Percentiles rank a stretch among this genome's conserved stretches.
phyloP scores from a whole-genome alignment of 1,139 yeast genomes.

The Geotrichum klebahnii region DNA sequence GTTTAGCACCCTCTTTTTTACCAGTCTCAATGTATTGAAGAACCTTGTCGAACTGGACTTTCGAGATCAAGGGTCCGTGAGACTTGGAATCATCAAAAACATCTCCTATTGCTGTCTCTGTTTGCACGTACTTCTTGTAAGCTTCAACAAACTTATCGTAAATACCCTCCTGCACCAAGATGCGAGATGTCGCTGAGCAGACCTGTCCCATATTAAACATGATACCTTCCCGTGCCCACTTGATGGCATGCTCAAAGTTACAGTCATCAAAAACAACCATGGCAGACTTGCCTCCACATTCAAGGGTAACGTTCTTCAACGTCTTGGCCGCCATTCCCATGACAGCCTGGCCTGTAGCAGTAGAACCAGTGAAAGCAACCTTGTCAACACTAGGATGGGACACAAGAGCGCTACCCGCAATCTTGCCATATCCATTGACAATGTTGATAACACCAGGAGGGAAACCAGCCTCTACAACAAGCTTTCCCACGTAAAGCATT shows the following conservation, averaged over 20 bases:
- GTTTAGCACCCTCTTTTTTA: constrained; percentile 63
- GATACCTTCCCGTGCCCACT: constrained; percentile 52
- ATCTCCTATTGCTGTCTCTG: constrained; percentile 52
- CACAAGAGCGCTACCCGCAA: constrained; percentile 70
- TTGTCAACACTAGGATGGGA: constrained; percentile 65
- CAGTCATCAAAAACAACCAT: constrained; percentile 69
- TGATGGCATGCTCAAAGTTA: constrained; percentile 53
- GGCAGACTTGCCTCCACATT: constrained; percentile 80
- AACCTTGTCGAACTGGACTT: constrained; percentile 65
- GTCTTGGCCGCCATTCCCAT: constrained; percentile 59
- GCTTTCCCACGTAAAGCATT: constrained; percentile 59
- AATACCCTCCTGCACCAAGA: constrained; percentile 66
- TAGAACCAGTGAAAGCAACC: constrained; percentile 83
- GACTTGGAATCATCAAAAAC: constrained; percentile 64
- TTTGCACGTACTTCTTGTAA: constrained; percentile 52
- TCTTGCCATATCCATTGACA: constrained; percentile 72
- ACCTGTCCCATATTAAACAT: constrained; percentile 79
- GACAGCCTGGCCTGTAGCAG: constrained; percentile 71
- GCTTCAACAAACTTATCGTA: constrained; percentile 59
- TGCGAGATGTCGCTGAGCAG: constrained; percentile 78
- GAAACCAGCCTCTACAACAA: constrained; percentile 64
- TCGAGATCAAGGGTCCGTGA: constrained; percentile 79
- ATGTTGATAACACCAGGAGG: constrained; percentile 79
- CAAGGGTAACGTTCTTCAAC: constrained; percentile 70
- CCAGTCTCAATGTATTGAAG: constrained; percentile 64